phyloP scores from a whole-genome alignment of 148 eudicot species.

The Camellia lanceoleosa region DNA sequence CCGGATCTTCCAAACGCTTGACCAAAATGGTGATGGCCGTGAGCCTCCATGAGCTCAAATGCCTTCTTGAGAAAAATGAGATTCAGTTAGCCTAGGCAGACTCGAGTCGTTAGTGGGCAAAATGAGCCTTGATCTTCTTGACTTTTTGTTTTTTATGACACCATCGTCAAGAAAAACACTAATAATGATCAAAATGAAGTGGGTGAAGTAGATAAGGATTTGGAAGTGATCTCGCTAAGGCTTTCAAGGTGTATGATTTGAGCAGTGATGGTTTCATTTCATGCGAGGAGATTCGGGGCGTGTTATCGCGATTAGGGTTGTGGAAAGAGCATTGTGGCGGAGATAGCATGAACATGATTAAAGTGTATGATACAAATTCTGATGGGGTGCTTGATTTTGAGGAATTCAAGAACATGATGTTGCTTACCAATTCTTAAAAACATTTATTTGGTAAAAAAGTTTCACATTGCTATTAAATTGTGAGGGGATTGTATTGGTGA shows the following conservation, averaged over 20 bases:
- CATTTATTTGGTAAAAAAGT: background rate
- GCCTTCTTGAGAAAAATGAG: slow-evolving; percentile 42
- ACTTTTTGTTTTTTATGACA: slow-evolving; percentile 42
- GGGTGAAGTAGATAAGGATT: slow-evolving; percentile 11
- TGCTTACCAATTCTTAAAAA: background rate
- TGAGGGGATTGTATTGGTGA: background rate
- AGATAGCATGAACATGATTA: slow-evolving; percentile 37
- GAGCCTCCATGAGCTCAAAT: slow-evolving; percentile 47
- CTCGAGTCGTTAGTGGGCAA: slow-evolving; percentile 37
- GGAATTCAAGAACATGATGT: slow-evolving; percentile 57
- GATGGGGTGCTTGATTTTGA: slow-evolving; percentile 52
- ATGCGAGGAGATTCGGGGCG: slow-evolving; percentile 39
- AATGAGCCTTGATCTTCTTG: slow-evolving; percentile 28
- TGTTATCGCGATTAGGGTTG: slow-evolving; percentile 37
- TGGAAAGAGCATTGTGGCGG: slow-evolving; percentile 31
- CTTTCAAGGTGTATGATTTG: slow-evolving; percentile 51
- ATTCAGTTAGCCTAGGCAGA: slow-evolving; percentile 26
- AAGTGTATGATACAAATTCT: slow-evolving; percentile 38
- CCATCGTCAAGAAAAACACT: slow-evolving; percentile 10
- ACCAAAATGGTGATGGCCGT: slow-evolving; percentile 47
- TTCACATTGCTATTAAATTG: background rate
- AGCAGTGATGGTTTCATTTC: slow-evolving; percentile 50
- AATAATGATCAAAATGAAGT: background rate
- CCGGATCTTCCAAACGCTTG: slow-evolving; percentile 43
- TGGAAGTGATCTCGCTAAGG: slow-evolving; percentile 35